Conservation (phyloP, 176 grass and related monocot species). For the Echinochloa phyllopogon region DNA sequence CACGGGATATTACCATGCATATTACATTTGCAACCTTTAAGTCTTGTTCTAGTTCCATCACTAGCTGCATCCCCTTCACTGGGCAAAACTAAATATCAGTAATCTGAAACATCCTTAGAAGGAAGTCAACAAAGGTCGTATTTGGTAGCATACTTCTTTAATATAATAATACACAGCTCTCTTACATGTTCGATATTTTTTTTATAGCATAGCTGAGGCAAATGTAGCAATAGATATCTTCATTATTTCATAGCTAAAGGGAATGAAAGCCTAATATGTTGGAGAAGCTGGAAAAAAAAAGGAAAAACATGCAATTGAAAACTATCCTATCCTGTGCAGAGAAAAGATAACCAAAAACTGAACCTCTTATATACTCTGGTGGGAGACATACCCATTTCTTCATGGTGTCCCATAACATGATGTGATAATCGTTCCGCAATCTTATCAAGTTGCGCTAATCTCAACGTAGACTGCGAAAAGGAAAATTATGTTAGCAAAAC, state of each 20-base stretch:
- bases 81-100: slow-evolving; percentile 68
- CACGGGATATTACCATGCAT: slow-evolving; percentile 70
- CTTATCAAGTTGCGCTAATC: slow-evolving; percentile 94
- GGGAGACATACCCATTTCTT: slow-evolving; percentile 91
- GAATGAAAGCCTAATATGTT: slow-evolving; percentile 23
- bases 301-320: slow-evolving; percentile 17
- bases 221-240: slow-evolving; percentile 11
- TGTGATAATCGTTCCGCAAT: slow-evolving; percentile 84
- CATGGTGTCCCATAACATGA: slow-evolving; percentile 97
- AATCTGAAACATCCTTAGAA: slow-evolving; percentile 38
- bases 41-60: slow-evolving; percentile 96
- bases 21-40: slow-evolving; percentile 98
- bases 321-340: background rate
- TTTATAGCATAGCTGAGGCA: background rate
- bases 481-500: slow-evolving; percentile 34
- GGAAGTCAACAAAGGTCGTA: slow-evolving; percentile 18
- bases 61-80: slow-evolving; percentile 99
- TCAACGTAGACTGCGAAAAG: slow-evolving; percentile 77
- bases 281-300: background rate
- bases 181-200: background rate
- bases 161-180: too few relatives aligned
- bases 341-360: slow-evolving; percentile 19
- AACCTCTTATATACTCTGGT: slow-evolving; percentile 31
- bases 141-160: background rate
- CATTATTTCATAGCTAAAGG: slow-evolving; percentile 34